A percentile compares a stretch with the other conserved stretches of the same genome.
These are phyloP conservation scores for Curvularia lunata DNA, from an alignment of 2,329 filamentous ascomycete species.

Conservation along the genomic window DNA sequence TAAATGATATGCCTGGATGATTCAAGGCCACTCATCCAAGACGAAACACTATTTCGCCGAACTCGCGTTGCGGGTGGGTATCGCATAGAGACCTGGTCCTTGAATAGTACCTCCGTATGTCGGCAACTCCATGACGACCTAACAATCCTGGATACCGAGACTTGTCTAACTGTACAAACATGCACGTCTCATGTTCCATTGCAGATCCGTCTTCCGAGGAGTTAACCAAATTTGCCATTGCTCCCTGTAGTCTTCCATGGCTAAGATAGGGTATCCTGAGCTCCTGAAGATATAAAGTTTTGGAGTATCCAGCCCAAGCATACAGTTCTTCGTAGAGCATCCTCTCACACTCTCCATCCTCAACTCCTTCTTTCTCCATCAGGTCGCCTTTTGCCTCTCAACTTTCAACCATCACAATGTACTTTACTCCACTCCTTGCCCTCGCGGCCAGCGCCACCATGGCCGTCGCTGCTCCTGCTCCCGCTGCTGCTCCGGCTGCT, in stretches of 20 bases:
- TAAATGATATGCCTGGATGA: not conserved
- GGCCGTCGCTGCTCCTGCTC: slow-evolving; percentile 24
- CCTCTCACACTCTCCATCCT: not conserved
- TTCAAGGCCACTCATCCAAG: not conserved
- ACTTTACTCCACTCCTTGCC: slow-evolving; percentile 23
- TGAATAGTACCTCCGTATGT: not conserved
- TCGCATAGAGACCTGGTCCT: not conserved
- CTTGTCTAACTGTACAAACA: not conserved
- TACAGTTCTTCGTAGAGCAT: slow-evolving; percentile 1
- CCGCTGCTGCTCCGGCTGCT: slow-evolving; percentile 6
- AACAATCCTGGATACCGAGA: not conserved
- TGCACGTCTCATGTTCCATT: not conserved
- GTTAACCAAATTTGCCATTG: not conserved
- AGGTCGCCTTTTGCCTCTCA: slow-evolving; percentile 5
- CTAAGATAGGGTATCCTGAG: slow-evolving; percentile 2
- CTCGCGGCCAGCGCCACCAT: slow-evolving; percentile 23
- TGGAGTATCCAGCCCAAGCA: slow-evolving; percentile 1
- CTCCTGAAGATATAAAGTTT: not conserved
- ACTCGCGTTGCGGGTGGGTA: not conserved
- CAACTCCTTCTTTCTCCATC: not conserved
- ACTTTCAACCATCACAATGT: slow-evolving; percentile 20
- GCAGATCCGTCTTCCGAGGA: not conserved
- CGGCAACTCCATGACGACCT: not conserved
- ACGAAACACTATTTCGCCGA: slow-evolving; percentile 11
- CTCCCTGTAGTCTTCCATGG: not conserved